Evolutionary conservation across 352 stramenopile genomes (phyloP), one percentile per base, ranked within the genome.

Genomic region (Phytophthora tentaculata): DNA sequence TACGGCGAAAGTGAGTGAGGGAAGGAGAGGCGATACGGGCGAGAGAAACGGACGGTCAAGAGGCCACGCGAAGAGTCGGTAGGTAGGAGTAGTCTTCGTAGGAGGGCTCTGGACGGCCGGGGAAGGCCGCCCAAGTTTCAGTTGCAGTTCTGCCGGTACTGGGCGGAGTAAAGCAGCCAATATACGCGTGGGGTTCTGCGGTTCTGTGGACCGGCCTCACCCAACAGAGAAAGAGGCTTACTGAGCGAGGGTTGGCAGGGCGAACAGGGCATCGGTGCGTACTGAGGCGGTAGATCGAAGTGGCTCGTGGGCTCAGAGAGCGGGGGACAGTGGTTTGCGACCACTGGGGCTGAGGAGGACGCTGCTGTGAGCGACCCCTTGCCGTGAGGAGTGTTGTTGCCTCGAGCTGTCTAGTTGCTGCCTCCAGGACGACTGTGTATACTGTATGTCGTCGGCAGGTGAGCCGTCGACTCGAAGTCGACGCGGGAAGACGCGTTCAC

Each of bases 161-260:
- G 7, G 41, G 41, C 9, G 3, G 13, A 7, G 0, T 48, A 24
- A 48, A 23, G 35, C 35, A 43, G 35, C 35, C n/a, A 19, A 43
- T 19, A 12, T 48, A 48, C 41, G 41, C 41, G 41, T 48, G 41
- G 24, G 41, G n/a, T 48, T 48, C 41, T 48, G 41, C 41, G 41
- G 41, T 17, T 23, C 41, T 48, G 41, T n/a, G 41, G 41, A n/a
- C 16, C 8, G 41, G 17, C 41, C 41, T 23, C 41, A 48, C 16
- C 7, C 17, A 48, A 48, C 0, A 2, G 14, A 16, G 14, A 24
- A n/a, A 48, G 9, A 23, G 41, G 3, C 41, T 23, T 48, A 48
- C n/a, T 13, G n/a, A 48, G 17, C 23, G 41, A n/a, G 41, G 5
- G 5, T 2, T n/a, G n/a, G n/a, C 9, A 23, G 41, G 0, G 41